Conservation (phyloP, 108 stramenopile genomes). For the Cylindrotheca fusiformis region DNA sequence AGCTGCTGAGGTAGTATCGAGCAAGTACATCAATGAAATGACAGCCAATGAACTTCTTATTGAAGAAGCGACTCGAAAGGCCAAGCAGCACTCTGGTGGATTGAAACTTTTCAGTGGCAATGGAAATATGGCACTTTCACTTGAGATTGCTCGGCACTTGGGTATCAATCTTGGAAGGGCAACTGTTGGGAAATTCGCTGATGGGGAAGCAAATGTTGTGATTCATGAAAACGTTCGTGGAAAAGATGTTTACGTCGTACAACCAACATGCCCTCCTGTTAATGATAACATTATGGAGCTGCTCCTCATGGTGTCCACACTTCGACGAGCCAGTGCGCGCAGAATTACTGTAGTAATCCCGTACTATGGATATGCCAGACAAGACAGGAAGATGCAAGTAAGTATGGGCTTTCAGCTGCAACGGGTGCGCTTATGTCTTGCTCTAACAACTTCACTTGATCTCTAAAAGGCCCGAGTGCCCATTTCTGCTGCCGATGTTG, state of each 20-base stretch:
- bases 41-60: slow-evolving; percentile 72
- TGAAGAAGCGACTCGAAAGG: slow-evolving; percentile 77
- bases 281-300: slow-evolving; percentile 98
- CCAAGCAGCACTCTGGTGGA: slow-evolving; percentile 81
- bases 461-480: slow-evolving; percentile 88
- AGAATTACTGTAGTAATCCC: slow-evolving; percentile 98
- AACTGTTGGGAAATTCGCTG: slow-evolving; percentile 94
- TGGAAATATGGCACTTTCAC: slow-evolving; percentile 92
- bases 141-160: slow-evolving; percentile 92
- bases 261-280: slow-evolving; percentile 97
- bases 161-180: slow-evolving; percentile 95
- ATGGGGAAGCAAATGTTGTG: slow-evolving; percentile 98
- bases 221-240: slow-evolving; percentile 98
- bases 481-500: slow-evolving; percentile 99
- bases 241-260: slow-evolving; percentile 97
- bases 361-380: slow-evolving; percentile 99
- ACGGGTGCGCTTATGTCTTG: no score
- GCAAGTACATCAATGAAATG: slow-evolving; percentile 35
- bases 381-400: slow-evolving; percentile 98
- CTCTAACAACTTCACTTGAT: neutral
- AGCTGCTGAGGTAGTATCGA: slow-evolving; percentile 1
- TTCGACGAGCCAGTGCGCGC: slow-evolving; percentile 91
- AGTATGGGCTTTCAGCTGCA: no score
- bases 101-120: slow-evolving; percentile 98
- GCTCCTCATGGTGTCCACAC: slow-evolving; percentile 95